Conservation (phyloP, 371 early-diverging fungal species). For the Syncephalastrum racemosum region DNA sequence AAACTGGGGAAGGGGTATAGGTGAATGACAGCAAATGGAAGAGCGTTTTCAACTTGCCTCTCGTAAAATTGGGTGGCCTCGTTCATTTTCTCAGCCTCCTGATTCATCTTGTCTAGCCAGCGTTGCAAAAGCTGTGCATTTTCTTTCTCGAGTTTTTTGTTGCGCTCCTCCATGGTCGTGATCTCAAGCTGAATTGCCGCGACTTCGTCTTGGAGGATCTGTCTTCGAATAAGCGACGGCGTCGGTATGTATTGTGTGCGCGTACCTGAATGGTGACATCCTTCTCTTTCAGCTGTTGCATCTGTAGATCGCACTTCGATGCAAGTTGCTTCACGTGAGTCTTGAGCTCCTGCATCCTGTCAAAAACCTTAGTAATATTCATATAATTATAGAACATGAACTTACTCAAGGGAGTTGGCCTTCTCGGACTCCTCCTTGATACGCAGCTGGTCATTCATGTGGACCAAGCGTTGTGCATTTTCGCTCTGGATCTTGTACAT, state of each 20-base stretch:
- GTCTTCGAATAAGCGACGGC: neutral
- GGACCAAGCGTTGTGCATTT: slow-evolving; percentile 88
- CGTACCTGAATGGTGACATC: slow-evolving; percentile 81
- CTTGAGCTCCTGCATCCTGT: slow-evolving; percentile 51
- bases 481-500: slow-evolving; percentile 89
- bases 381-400: slow-evolving; percentile 13
- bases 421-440: slow-evolving; percentile 62
- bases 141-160: slow-evolving; percentile 74
- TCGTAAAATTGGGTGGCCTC: slow-evolving; percentile 86
- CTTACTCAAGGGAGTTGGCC: slow-evolving; percentile 67
- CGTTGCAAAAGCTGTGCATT: slow-evolving; percentile 85
- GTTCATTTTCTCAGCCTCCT: slow-evolving; percentile 93
- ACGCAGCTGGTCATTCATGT: slow-evolving; percentile 78
- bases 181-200: slow-evolving; percentile 89
- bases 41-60: slow-evolving; percentile 41
- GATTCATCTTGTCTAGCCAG: slow-evolving; percentile 91
- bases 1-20: slow-evolving; percentile 9
- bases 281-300: slow-evolving; percentile 76
- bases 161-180: slow-evolving; percentile 78
- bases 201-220: slow-evolving; percentile 86
- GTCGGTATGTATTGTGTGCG: slow-evolving; percentile 1
- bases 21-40: neutral
- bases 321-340: slow-evolving; percentile 38
- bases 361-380: slow-evolving; percentile 1
- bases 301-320: slow-evolving; percentile 52